Percentiles rank a stretch among this genome's conserved stretches.
Evolutionary conservation across 306 rosid genomes (phyloP).

Genomic region (Oemleria cerasiformis): DNA sequence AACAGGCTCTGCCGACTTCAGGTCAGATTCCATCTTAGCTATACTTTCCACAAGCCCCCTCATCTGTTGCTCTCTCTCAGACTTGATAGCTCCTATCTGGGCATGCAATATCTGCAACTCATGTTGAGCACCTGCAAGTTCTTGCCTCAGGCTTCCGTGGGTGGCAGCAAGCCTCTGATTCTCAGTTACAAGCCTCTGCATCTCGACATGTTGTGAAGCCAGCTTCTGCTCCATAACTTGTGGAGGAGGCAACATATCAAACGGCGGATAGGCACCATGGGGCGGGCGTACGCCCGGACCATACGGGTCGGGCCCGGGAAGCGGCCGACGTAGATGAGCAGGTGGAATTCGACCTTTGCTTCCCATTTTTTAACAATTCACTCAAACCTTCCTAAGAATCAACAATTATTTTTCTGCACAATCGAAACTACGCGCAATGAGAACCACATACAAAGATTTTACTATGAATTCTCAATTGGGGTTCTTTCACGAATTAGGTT

Average conservation of each 20-base stretch:
- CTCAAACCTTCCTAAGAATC: conserved; percentile 6
- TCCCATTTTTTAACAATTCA: conserved; percentile 43
- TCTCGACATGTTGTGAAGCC: conserved; percentile 83
- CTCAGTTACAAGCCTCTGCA: conserved; percentile 74
- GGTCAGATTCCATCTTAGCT: conserved; percentile 71
- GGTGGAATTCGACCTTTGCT: conserved; percentile 91
- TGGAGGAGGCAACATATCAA: conserved; percentile 69
- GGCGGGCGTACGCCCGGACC: conserved; percentile 49
- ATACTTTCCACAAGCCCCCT: conserved; percentile 55
- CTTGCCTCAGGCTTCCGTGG: conserved; percentile 74
- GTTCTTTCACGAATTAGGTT: background rate
- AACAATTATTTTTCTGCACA: background rate
- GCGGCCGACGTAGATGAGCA: conserved; percentile 55
- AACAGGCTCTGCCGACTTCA: conserved; percentile 52
- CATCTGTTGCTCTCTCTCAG: conserved; percentile 79
- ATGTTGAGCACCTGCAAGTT: conserved; percentile 81
- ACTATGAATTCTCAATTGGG: background rate
- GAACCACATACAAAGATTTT: background rate
- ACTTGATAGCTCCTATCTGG: conserved; percentile 63
- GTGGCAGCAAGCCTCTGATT: conserved; percentile 86
- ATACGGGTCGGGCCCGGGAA: conserved; percentile 55
- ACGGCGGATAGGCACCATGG: conserved; percentile 47
- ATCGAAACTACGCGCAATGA: background rate
- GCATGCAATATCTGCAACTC: conserved; percentile 79
- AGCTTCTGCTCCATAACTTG: conserved; percentile 91